Evolutionary conservation across 768 basidiomycete species (phyloP), one percentile per base, ranked within the genome.

Genomic region (Kwoniella sp.): DNA sequence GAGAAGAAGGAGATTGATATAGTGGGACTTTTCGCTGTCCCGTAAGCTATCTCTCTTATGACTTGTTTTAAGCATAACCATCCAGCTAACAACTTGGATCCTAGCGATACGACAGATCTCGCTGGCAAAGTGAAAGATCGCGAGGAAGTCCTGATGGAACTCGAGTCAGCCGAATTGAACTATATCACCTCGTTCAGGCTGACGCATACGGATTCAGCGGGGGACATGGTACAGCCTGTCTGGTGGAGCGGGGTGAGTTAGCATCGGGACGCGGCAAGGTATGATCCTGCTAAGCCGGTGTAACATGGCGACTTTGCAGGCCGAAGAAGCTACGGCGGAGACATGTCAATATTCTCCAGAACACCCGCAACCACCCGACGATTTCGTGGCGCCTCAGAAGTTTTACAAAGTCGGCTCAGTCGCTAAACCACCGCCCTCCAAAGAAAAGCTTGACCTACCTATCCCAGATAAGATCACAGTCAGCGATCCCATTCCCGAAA

Each of bases 141-240:
- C 27, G 90, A 90, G 65, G 84, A 85, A 71, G 86, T 90, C 22
- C 79, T 92, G n/a, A 87, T 90, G 68, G 86, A 88, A 65, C 83
- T 92, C 9, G 90, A 92, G 81, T 85, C 88, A 56, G 89, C 90
- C 12, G 90, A 91, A 80, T 85, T 88, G 12, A 85, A 84, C 70
- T 92, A 90, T 71, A 90, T 90, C 66, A 83, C 83, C 60, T 90
- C 88, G 4, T 91, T 91, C 82, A 82, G 85, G 17, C 80, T 47
- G 40, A 68, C 48, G 51, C 63, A 58, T 33, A 58, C 47, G 21
- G 22, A 44, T 29, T n/a, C 56, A 25, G 33, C 88, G 54, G 65
- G 54, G 12, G 60, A 61, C 13, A 75, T 84, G 84, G 55, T 82
- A 85, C 64, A 71, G 72, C 62, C 61, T 58, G 29, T 73, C 17